These are phyloP conservation scores for Phaeosphaeria sp. DNA, from an alignment of 2,329 filamentous ascomycete species.

Conservation along the genomic window DNA sequence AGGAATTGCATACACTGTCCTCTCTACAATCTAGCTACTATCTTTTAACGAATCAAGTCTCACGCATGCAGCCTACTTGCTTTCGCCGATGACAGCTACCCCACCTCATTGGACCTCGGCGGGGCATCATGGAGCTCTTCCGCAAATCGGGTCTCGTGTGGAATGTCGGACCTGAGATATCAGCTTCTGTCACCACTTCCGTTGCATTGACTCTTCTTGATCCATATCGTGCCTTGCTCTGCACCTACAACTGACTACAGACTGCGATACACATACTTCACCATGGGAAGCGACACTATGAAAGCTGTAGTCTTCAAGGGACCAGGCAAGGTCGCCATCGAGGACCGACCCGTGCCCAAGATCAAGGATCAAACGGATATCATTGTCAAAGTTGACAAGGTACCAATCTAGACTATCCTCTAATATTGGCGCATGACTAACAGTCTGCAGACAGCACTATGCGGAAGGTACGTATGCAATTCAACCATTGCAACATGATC, in stretches of 20 bases:
- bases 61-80: constrained; percentile 13
- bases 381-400: constrained; percentile 79
- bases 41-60: background rate
- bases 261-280: background rate
- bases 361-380: constrained; percentile 76
- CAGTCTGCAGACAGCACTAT: constrained; percentile 69
- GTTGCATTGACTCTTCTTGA: background rate
- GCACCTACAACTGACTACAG: background rate
- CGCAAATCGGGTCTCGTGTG: constrained; percentile 10
- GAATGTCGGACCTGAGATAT: constrained; percentile 8
- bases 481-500: background rate
- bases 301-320: constrained; percentile 88
- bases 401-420: constrained; percentile 4
- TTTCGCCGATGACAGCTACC: constrained; percentile 16
- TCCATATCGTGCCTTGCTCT: background rate
- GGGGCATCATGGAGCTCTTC: constrained; percentile 22
- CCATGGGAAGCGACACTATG: constrained; percentile 63
- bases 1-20: background rate
- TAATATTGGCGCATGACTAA: constrained; percentile 10
- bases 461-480: constrained; percentile 72
- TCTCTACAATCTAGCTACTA: background rate
- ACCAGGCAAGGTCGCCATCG: constrained; percentile 74
- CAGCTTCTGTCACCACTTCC: background rate
- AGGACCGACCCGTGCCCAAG: constrained; percentile 79
- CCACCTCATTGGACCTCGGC: constrained; percentile 32